phyloP scores from a whole-genome alignment of 306 rosid genomes.

The Trifolium repens region DNA sequence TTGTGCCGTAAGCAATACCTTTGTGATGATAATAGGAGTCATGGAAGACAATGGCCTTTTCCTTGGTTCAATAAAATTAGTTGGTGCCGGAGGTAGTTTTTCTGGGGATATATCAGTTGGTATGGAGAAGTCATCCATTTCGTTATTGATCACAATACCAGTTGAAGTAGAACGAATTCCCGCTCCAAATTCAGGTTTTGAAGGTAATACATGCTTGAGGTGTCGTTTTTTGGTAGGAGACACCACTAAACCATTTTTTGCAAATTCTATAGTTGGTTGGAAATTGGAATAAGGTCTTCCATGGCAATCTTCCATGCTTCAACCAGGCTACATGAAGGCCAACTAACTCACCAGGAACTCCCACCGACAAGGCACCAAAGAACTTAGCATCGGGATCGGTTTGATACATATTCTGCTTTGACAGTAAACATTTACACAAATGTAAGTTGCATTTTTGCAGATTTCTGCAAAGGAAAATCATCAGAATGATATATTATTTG shows the following conservation, averaged over 20 bases:
- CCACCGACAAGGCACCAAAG: conserved; percentile 70
- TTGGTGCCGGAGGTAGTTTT: conserved; percentile 80
- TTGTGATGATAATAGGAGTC: conserved; percentile 77
- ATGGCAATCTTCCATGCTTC: conserved; percentile 70
- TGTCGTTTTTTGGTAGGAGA: too few relatives aligned
- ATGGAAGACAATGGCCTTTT: conserved; percentile 91
- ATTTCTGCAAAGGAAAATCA: background rate
- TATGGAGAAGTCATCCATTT: conserved; percentile 87
- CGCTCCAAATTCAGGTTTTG: too few relatives aligned
- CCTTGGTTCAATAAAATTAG: too few relatives aligned
- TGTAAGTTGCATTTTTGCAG: conserved; percentile 25
- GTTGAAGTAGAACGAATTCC: conserved; percentile 83
- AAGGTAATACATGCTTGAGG: too few relatives aligned
- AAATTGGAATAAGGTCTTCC: conserved; percentile 72
- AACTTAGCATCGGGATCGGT: conserved; percentile 55
- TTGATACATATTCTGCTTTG: conserved; percentile 79
- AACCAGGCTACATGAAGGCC: conserved; percentile 92
- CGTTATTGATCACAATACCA: conserved; percentile 82
- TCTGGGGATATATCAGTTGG: conserved; percentile 68
- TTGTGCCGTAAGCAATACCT: conserved; percentile 51
- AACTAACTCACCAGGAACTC: conserved; percentile 92
- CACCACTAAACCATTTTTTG: conserved; percentile 71
- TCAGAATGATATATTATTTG: background rate
- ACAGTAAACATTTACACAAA: conserved; percentile 34
- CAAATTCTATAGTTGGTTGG: conserved; percentile 84